Conservation (phyloP, 2,329 filamentous ascomycete genomes). For the Neopestalotiopsis clavispora region DNA sequence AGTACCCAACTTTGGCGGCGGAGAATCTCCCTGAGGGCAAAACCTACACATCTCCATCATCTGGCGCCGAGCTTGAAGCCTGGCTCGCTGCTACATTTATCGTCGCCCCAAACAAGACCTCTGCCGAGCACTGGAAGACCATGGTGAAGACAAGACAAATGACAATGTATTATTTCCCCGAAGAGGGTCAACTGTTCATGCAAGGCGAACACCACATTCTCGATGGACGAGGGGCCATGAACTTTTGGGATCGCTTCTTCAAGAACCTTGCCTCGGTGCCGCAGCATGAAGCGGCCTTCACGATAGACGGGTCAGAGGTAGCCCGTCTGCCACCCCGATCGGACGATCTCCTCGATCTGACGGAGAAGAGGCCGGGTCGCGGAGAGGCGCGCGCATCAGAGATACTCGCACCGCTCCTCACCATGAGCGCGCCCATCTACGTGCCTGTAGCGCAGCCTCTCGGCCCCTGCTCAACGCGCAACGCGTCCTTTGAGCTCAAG, state of each 20-base stretch:
- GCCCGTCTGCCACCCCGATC: slow-evolving; percentile 19
- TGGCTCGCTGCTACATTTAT: slow-evolving; percentile 21
- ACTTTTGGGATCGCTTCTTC: slow-evolving; percentile 23
- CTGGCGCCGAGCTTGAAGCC: slow-evolving; percentile 16
- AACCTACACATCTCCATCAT: slow-evolving; percentile 19
- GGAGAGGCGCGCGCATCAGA: slow-evolving; percentile 20
- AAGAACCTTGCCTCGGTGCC: slow-evolving; percentile 9
- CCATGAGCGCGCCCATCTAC: slow-evolving; percentile 16
- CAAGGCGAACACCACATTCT: slow-evolving; percentile 21
- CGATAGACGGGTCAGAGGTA: slow-evolving; percentile 18
- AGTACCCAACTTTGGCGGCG: slow-evolving; percentile 20
- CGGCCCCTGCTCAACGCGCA: slow-evolving; percentile 14
- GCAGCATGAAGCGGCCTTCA: background rate
- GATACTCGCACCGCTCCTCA: slow-evolving; percentile 18
- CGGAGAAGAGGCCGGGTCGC: slow-evolving; percentile 19
- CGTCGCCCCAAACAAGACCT: slow-evolving; percentile 16
- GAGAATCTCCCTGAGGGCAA: slow-evolving; percentile 19
- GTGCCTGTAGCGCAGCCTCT: slow-evolving; percentile 17
- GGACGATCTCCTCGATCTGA: slow-evolving; percentile 20
- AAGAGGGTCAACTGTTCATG: slow-evolving; percentile 19
- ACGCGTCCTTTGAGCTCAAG: slow-evolving; percentile 16
- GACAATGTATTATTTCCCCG: slow-evolving; percentile 20
- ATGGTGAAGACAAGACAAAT: slow-evolving; percentile 21
- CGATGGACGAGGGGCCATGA: slow-evolving; percentile 20
- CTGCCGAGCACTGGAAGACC: slow-evolving; percentile 17